These are phyloP conservation scores for Rubia tinctorum DNA, from an alignment of 305 asterid genomes.

Conservation along the genomic window DNA sequence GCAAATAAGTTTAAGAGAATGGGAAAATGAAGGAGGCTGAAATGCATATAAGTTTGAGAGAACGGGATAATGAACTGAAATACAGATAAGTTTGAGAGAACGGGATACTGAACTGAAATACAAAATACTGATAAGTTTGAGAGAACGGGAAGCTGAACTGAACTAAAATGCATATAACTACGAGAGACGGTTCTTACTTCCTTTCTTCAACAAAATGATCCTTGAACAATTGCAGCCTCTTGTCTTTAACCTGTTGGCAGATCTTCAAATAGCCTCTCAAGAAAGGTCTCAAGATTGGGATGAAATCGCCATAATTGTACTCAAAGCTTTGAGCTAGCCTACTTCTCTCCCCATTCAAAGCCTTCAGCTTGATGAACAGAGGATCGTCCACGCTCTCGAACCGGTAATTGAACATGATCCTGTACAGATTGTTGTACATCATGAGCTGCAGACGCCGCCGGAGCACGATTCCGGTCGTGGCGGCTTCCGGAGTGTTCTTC, in stretches of 20 bases:
- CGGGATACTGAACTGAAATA: too few species aligned
- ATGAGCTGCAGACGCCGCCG: slow-evolving; percentile 72
- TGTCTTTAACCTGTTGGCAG: slow-evolving; percentile 69
- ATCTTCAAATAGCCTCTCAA: slow-evolving; percentile 69
- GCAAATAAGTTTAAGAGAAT: too few species aligned
- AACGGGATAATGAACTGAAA: too few species aligned
- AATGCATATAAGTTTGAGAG: too few species aligned
- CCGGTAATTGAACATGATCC: slow-evolving; percentile 82
- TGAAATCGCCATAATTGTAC: slow-evolving; percentile 88
- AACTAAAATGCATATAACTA: too few species aligned
- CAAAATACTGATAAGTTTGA: too few species aligned
- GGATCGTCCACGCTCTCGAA: slow-evolving; percentile 87
- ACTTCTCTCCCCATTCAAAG: slow-evolving; percentile 84
- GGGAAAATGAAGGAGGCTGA: too few species aligned
- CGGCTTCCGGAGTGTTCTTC: slow-evolving; percentile 61
- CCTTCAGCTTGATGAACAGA: slow-evolving; percentile 58
- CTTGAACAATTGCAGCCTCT: slow-evolving; percentile 69
- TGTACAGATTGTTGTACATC: slow-evolving; percentile 87
- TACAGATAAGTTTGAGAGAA: too few species aligned
- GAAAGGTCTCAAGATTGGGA: slow-evolving; percentile 79
- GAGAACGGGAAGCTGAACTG: too few species aligned
- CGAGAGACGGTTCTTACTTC: slow-evolving; percentile 37
- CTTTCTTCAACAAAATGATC: slow-evolving; percentile 82
- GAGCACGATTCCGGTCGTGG: slow-evolving; percentile 59
- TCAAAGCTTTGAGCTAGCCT: slow-evolving; percentile 89